Conservation (phyloP, 179 eudicot genomes). For the Silene vulgaris region DNA sequence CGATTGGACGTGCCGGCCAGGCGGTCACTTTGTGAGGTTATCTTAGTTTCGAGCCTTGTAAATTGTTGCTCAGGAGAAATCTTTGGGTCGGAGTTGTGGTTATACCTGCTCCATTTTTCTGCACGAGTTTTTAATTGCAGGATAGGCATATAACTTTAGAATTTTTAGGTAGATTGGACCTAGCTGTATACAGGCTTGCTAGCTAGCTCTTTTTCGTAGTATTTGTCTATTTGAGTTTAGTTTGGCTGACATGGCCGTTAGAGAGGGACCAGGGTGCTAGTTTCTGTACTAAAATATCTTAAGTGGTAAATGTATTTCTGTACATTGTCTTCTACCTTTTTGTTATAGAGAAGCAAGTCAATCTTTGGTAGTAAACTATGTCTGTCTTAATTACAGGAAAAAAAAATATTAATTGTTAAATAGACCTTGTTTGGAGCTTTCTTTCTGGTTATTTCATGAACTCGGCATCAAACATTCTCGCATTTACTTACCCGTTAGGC, state of each 20-base stretch:
- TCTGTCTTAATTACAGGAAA: neutral
- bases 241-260: neutral
- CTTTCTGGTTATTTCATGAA: conserved; percentile 7
- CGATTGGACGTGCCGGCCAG: neutral
- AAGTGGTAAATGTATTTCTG: neutral
- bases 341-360: neutral
- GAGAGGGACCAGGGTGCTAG: neutral
- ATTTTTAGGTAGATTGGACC: neutral
- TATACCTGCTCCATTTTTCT: neutral
- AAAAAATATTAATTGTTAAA: no score
- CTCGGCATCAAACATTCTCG: neutral
- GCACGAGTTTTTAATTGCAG: conserved; percentile 1
- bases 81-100: neutral
- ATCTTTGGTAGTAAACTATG: neutral
- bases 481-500: neutral
- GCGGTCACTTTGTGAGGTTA: neutral
- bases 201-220: neutral
- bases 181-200: neutral
- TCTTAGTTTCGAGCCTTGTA: neutral
- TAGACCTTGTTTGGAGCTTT: neutral
- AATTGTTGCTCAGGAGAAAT: neutral
- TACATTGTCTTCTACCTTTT: neutral
- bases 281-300: neutral
- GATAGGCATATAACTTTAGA: neutral
- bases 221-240: conserved; percentile 1